These are phyloP conservation scores for Nemania sp. DNA, from an alignment of 2,329 filamentous ascomycete genomes.

Conservation along the genomic window DNA sequence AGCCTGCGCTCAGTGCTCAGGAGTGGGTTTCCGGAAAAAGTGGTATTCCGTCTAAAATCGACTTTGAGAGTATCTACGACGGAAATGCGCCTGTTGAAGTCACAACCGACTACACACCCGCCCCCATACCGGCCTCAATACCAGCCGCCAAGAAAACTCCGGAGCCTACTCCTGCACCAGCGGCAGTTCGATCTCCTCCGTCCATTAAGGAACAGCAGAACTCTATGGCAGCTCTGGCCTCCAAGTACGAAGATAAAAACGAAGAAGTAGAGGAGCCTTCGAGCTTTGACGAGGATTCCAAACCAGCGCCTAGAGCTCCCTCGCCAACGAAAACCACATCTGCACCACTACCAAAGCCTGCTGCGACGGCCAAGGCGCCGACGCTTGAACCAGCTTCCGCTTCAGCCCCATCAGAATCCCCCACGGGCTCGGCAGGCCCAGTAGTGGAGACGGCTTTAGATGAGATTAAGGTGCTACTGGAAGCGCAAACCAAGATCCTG, in stretches of 20 bases:
- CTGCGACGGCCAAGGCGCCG: conserved; percentile 49
- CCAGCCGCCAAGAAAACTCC: conserved; percentile 59
- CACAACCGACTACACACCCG: conserved; percentile 65
- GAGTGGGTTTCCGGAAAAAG: conserved; percentile 91
- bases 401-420: conserved; percentile 42
- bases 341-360: conserved; percentile 48
- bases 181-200: conserved; percentile 60
- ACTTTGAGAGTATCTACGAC: conserved; percentile 89
- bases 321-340: conserved; percentile 42
- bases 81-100: conserved; percentile 80
- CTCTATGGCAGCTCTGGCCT: conserved; percentile 82
- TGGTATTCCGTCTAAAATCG: conserved; percentile 85
- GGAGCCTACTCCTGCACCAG: conserved; percentile 54
- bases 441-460: conserved; percentile 68
- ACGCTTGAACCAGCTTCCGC: conserved; percentile 43
- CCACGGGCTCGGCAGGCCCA: conserved; percentile 44
- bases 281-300: conserved; percentile 84
- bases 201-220: conserved; percentile 82
- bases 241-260: conserved; percentile 75
- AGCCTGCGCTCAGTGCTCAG: conserved; percentile 74
- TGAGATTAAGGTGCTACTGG: conserved; percentile 77
- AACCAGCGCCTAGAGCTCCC: conserved; percentile 57
- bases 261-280: conserved; percentile 70
- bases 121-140: conserved; percentile 50
- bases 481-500: conserved; percentile 77